Evolutionary conservation across 345 rosid genomes (phyloP).

Genomic region (Citrus australasica): DNA sequence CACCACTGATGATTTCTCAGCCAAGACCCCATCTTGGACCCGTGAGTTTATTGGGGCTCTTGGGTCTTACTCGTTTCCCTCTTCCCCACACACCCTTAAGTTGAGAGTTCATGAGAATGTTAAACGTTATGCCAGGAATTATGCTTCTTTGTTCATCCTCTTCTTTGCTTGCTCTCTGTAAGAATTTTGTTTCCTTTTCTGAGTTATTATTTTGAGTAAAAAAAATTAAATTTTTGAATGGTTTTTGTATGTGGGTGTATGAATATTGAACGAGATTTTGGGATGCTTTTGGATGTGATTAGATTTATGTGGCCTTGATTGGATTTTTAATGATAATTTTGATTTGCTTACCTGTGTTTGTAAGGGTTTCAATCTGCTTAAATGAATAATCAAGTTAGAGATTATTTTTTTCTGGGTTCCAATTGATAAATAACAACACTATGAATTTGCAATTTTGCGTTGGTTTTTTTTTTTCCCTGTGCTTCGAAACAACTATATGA

Average conservation of each 20-base stretch:
- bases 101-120: conserved; percentile 88
- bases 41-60: conserved; percentile 59
- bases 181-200: conserved; percentile 6
- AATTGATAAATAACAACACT: background rate
- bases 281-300: background rate
- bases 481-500: background rate
- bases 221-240: background rate
- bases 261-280: background rate
- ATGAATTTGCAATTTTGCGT: background rate
- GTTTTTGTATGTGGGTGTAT: background rate
- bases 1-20: conserved; percentile 70
- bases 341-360: background rate
- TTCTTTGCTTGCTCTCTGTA: conserved; percentile 90
- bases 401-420: background rate
- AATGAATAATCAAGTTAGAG: background rate
- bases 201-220: background rate
- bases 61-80: conserved; percentile 75
- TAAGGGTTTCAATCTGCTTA: background rate
- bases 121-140: conserved; percentile 82
- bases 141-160: conserved; percentile 70
- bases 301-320: background rate
- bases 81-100: conserved; percentile 50
- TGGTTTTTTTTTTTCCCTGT: background rate
- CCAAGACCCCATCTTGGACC: conserved; percentile 82
- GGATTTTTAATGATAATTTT: background rate